Conservation (phyloP, 1,284 basidiomycete genomes). For the Schizopora paradoxa region DNA sequence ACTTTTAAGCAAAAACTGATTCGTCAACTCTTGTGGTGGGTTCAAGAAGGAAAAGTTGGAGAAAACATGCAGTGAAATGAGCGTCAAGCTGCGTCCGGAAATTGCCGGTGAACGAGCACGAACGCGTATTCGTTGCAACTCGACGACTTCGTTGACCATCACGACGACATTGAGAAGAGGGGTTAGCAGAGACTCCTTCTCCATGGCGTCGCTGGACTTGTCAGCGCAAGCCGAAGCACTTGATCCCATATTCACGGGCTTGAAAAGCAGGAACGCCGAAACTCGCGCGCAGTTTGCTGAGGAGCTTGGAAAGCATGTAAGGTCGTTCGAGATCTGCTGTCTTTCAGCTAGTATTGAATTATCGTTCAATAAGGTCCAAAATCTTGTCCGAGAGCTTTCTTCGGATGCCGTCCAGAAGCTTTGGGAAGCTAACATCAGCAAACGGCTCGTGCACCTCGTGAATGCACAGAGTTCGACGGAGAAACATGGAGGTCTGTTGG, state of each 20-base stretch:
- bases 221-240: constrained; percentile 55
- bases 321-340: constrained; percentile 23
- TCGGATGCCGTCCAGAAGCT: constrained; percentile 71
- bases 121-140: no score
- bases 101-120: no score
- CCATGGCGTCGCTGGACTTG: constrained; percentile 54
- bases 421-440: constrained; percentile 79
- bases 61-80: no score
- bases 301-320: constrained; percentile 67
- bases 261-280: constrained; percentile 59
- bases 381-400: constrained; percentile 68
- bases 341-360: constrained; percentile 11
- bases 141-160: no score
- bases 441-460: constrained; percentile 75
- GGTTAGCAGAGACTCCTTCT: not conserved
- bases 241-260: constrained; percentile 57
- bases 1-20: no score
- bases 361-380: constrained; percentile 48
- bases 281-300: constrained; percentile 57
- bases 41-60: no score
- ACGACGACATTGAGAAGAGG: not conserved
- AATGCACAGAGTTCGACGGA: constrained; percentile 73
- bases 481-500: constrained; percentile 76
- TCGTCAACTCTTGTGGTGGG: no score
- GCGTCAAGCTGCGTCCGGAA: no score